Evolutionary conservation across 1,139 yeast genomes (phyloP).

Genomic region (Zygoascus meyerae): DNA sequence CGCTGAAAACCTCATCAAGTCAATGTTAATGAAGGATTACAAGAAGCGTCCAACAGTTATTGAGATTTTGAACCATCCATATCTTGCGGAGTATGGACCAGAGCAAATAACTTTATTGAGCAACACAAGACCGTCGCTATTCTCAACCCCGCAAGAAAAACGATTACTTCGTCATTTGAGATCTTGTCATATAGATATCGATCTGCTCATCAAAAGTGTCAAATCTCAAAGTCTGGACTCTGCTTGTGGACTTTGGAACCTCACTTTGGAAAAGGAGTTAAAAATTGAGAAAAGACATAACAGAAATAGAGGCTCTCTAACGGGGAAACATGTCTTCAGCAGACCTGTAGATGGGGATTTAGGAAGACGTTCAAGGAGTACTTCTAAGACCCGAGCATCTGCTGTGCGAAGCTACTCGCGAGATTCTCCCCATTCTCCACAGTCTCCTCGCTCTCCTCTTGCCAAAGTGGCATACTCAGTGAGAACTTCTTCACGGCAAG

Average conservation of each 20-base stretch:
- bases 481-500: too few relatives aligned
- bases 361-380: slow-evolving; percentile 7
- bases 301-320: slow-evolving; percentile 21
- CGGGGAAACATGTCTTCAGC: slow-evolving; percentile 15
- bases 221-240: slow-evolving; percentile 62
- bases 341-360: slow-evolving; percentile 5
- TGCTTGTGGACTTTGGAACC: slow-evolving; percentile 78
- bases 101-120: slow-evolving; percentile 39
- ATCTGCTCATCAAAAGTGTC: slow-evolving; percentile 57
- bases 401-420: background rate
- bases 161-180: slow-evolving; percentile 58
- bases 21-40: slow-evolving; percentile 64
- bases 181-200: slow-evolving; percentile 62
- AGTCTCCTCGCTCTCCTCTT: slow-evolving; percentile 5
- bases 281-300: slow-evolving; percentile 34
- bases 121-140: slow-evolving; percentile 36
- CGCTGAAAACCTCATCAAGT: slow-evolving; percentile 46
- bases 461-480: background rate
- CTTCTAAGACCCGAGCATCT: slow-evolving; percentile 1
- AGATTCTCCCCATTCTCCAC: background rate
- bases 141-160: slow-evolving; percentile 61
- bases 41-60: slow-evolving; percentile 53
- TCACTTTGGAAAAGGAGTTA: slow-evolving; percentile 61
- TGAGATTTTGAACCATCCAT: slow-evolving; percentile 58
- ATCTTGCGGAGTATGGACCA: slow-evolving; percentile 48